Evolutionary conservation across 768 basidiomycete genomes (phyloP).

Genomic region (Rhizopogon rudus): DNA sequence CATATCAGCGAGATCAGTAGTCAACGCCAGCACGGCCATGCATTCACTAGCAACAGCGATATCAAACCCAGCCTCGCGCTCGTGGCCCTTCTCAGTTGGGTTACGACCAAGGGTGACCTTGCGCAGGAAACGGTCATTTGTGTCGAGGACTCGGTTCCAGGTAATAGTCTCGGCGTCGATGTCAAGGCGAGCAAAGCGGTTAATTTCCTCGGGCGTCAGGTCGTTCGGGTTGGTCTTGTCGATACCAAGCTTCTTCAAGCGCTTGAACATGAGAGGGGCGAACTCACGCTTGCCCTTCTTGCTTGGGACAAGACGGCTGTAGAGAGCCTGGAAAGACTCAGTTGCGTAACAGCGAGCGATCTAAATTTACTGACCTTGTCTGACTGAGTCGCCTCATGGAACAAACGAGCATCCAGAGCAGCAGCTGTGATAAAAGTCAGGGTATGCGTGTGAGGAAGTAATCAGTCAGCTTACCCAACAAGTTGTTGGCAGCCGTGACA

Average conservation of each 20-base stretch:
- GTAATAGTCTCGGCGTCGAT: conserved; percentile 89
- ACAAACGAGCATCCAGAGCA: conserved; percentile 93
- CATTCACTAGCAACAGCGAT: conserved; percentile 96
- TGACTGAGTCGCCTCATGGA: conserved; percentile 93
- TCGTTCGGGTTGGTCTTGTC: conserved; percentile 90
- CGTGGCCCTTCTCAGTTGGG: conserved; percentile 83
- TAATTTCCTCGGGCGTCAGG: conserved; percentile 89
- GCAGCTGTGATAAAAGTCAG: conserved; percentile 55
- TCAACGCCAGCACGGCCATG: conserved; percentile 95
- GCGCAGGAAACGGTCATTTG: conserved; percentile 95
- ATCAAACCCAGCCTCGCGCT: conserved; percentile 90
- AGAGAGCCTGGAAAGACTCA: conserved; percentile 53
- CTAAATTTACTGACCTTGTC: conserved; percentile 62
- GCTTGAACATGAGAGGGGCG: conserved; percentile 93
- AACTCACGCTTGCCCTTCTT: conserved; percentile 96
- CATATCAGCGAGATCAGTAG: conserved; percentile 88
- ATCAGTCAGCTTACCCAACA: conserved; percentile 56
- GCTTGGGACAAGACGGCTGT: conserved; percentile 83
- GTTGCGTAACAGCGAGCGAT: background rate
- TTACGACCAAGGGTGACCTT: conserved; percentile 92
- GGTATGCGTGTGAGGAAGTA: background rate
- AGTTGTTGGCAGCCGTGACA: conserved; percentile 94
- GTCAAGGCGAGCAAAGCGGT: conserved; percentile 86
- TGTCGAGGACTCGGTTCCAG: conserved; percentile 96
- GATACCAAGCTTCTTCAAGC: conserved; percentile 92